Evolutionary conservation across 2,329 filamentous ascomycete species (phyloP).

Genomic region (Pseudogymnoascus sp.): DNA sequence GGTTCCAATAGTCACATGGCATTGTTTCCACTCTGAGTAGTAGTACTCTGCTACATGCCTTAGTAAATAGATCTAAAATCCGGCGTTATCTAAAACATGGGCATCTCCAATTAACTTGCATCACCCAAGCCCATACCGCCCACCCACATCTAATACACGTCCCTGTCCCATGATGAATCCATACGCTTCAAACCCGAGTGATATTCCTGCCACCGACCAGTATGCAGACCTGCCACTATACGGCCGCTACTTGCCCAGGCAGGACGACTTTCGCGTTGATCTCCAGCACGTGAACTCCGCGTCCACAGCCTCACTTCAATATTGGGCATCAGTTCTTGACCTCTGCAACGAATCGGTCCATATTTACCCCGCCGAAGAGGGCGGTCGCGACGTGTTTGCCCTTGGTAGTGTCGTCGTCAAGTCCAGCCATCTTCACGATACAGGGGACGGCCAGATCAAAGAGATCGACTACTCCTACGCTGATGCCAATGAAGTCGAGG

Average conservation of each 20-base stretch:
- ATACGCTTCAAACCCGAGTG: conserved; percentile 25
- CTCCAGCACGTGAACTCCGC: conserved; percentile 22
- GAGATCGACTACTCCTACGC: conserved; percentile 33
- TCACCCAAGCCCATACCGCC: too few species aligned
- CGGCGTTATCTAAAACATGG: not conserved
- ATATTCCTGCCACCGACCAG: conserved; percentile 27
- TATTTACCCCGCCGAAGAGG: conserved; percentile 31
- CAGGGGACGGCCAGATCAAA: conserved; percentile 8
- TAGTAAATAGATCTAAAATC: not conserved
- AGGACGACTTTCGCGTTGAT: conserved; percentile 25
- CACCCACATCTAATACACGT: too few species aligned
- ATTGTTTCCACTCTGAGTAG: not conserved
- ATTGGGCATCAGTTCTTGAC: conserved; percentile 29
- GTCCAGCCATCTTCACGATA: conserved; percentile 30
- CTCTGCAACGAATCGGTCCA: conserved; percentile 26
- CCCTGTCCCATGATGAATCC: conserved; percentile 24
- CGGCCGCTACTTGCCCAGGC: conserved; percentile 27
- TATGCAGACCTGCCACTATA: conserved; percentile 29
- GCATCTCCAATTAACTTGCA: not conserved
- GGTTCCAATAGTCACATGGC: not conserved
- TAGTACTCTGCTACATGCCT: not conserved
- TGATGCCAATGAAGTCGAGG: conserved; percentile 35
- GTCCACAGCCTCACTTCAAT: conserved; percentile 23
- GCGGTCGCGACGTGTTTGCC: conserved; percentile 36
- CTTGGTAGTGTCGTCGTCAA: conserved; percentile 35